Conservation (phyloP, 352 stramenopile genomes). For the Phytophthora multivora region DNA sequence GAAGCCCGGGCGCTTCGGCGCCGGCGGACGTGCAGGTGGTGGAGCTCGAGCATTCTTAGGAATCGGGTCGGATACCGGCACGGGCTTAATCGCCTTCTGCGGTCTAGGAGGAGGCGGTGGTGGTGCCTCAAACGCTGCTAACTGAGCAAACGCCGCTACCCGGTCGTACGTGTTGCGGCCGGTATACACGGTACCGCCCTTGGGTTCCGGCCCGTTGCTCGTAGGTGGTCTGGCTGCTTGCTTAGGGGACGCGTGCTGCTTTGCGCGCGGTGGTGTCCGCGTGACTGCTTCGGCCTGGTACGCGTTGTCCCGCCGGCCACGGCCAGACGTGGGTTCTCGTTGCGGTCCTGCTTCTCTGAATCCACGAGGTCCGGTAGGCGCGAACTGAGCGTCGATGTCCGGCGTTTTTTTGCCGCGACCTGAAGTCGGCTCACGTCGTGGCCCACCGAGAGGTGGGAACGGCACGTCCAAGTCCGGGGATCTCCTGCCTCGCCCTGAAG, state of each 20-base stretch:
- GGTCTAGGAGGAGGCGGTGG: slow-evolving; percentile 25
- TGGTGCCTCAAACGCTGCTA: slow-evolving; percentile 37
- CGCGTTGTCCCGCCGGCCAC: slow-evolving; percentile 10
- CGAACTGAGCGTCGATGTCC: slow-evolving; percentile 18
- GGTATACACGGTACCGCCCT: slow-evolving; percentile 35
- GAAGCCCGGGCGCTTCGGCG: slow-evolving; percentile 16
- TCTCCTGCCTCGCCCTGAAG: slow-evolving; percentile 3
- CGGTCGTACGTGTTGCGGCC: slow-evolving; percentile 30
- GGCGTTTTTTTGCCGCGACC: slow-evolving; percentile 8
- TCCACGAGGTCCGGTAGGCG: slow-evolving; percentile 7
- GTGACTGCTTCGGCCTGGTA: slow-evolving; percentile 13
- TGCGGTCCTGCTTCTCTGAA: slow-evolving; percentile 7
- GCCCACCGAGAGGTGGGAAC: not conserved
- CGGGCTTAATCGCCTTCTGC: slow-evolving; percentile 30
- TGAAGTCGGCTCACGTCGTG: slow-evolving; percentile 18
- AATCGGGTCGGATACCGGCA: slow-evolving; percentile 22
- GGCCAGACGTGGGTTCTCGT: slow-evolving; percentile 24
- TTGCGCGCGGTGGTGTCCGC: slow-evolving; percentile 8
- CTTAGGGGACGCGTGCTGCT: slow-evolving; percentile 23
- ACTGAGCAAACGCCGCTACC: slow-evolving; percentile 34
- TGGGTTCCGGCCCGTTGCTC: slow-evolving; percentile 10
- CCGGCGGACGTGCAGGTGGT: slow-evolving; percentile 9
- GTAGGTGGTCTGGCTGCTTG: not conserved
- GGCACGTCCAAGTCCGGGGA: slow-evolving; percentile 2
- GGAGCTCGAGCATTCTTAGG: slow-evolving; percentile 24